A percentile compares a stretch with the other conserved stretches of the same genome.
Conservation (phyloP, 768 basidiomycete genomes). For the Podaxis pistillaris region DNA sequence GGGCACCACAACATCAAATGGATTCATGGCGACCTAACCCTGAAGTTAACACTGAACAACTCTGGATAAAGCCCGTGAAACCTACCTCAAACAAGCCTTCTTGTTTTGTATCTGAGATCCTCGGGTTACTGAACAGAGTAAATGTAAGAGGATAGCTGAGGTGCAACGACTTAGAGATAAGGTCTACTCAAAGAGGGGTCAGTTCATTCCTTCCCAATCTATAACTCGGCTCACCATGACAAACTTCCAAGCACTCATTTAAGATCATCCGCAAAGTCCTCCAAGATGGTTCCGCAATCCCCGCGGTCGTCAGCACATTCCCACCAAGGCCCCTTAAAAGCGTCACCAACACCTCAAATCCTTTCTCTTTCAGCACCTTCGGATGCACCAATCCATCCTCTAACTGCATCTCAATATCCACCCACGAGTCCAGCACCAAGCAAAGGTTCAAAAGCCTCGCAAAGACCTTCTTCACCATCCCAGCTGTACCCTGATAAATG, state of each 20-base stretch:
- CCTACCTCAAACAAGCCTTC: constrained; percentile 31
- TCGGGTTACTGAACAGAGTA: constrained; percentile 38
- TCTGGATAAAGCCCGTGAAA: neutral
- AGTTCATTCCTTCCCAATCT: constrained; percentile 9
- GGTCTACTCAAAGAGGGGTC: constrained; percentile 25
- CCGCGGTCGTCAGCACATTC: constrained; percentile 27
- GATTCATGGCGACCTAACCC: constrained; percentile 26
- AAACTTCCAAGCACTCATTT: constrained; percentile 37
- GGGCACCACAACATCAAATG: constrained; percentile 35
- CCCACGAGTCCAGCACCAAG: constrained; percentile 57
- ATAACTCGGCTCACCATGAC: constrained; percentile 34
- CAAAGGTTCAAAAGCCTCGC: constrained; percentile 53
- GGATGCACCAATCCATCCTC: constrained; percentile 46
- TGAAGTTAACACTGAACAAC: neutral
- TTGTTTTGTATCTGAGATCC: constrained; percentile 28
- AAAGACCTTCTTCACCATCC: constrained; percentile 49
- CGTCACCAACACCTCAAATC: constrained; percentile 39
- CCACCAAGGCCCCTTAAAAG: constrained; percentile 50
- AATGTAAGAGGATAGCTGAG: constrained; percentile 36
- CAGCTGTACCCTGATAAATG: constrained; percentile 29
- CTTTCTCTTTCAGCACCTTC: constrained; percentile 43
- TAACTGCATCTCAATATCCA: constrained; percentile 39
- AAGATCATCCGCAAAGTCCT: constrained; percentile 39
- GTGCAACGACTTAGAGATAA: constrained; percentile 31
- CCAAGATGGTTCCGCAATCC: constrained; percentile 36